A percentile compares a stretch with the other conserved stretches of the same genome.
These are phyloP conservation scores for Helianthus annuus DNA, from an alignment of 129 eudicot species.

Conservation along the genomic window HanXRQr2.0-SUNRISE NC_035441.2:189380563-189381062, in stretches of 20 bases:
- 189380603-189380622: slow-evolving; percentile 59
- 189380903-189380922: slow-evolving; percentile 79
- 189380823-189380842: slow-evolving; percentile 79
- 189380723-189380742: slow-evolving; percentile 67
- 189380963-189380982: neutral
- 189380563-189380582: slow-evolving; percentile 55
- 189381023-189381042: slow-evolving; percentile 83
- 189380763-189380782: slow-evolving; percentile 68
- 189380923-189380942: slow-evolving; percentile 57
- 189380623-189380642: slow-evolving; percentile 65
- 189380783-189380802: slow-evolving; percentile 66
- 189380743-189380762: slow-evolving; percentile 92
- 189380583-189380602: slow-evolving; percentile 54
- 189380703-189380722: slow-evolving; percentile 60
- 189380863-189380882: slow-evolving; percentile 82
- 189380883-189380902: slow-evolving; percentile 97
- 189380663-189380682: slow-evolving; percentile 91
- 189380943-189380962: neutral
- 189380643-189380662: slow-evolving; percentile 93
- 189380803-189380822: slow-evolving; percentile 54
- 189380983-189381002: neutral
- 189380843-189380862: slow-evolving; percentile 90
- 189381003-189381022: slow-evolving; percentile 46
- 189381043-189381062: slow-evolving; percentile 59
- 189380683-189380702: slow-evolving; percentile 62